Evolutionary conservation across 2,329 filamentous ascomycete species (phyloP).

Genomic region (Rutstroemia sp.): DNA sequence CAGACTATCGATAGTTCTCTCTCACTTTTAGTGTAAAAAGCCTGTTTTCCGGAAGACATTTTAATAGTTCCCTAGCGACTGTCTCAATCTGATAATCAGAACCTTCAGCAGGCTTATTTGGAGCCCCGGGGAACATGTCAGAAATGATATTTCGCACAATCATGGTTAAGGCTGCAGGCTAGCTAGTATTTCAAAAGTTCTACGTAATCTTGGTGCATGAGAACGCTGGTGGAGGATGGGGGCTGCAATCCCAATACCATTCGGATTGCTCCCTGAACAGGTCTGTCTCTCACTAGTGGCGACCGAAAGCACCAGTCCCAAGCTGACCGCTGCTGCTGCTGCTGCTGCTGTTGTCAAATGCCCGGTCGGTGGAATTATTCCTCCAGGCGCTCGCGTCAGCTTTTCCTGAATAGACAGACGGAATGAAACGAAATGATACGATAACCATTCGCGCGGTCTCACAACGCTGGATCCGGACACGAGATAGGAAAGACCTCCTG

Average conservation of each 20-base stretch:
- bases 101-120: neutral
- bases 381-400: neutral
- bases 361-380: neutral
- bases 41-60: neutral
- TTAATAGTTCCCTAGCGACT: neutral
- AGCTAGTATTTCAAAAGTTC: neutral
- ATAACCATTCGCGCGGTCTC: neutral
- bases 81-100: conserved; percentile 1
- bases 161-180: neutral
- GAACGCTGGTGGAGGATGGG: neutral
- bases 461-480: no score
- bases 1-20: no score
- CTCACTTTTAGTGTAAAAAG: no score
- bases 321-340: no score
- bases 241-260: neutral
- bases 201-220: conserved; percentile 4
- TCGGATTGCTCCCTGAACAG: neutral
- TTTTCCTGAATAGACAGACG: neutral
- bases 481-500: neutral
- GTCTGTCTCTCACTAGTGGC: neutral
- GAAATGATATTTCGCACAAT: neutral
- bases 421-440: no score
- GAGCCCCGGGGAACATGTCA: neutral
- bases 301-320: neutral
- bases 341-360: neutral